Evolutionary conservation across 2,329 filamentous ascomycete species (phyloP).

Genomic region (Aspergillus viridinutans): DNA sequence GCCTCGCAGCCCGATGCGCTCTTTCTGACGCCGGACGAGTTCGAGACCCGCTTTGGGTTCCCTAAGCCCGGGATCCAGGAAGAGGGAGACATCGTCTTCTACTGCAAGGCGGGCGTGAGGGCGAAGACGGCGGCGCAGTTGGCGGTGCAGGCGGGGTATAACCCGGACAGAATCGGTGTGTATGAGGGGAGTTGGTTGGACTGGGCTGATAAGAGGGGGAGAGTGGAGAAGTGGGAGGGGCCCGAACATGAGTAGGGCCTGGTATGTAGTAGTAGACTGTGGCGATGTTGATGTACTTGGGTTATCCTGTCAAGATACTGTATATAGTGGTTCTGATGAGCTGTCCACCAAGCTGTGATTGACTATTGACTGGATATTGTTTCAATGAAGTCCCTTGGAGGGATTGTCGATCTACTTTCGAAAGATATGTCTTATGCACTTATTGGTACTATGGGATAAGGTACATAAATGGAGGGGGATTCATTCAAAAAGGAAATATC

Average conservation of each 20-base stretch:
- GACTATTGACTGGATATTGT: background rate
- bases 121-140: slow-evolving; percentile 71
- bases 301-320: background rate
- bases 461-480: background rate
- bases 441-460: no score
- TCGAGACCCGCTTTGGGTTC: slow-evolving; percentile 77
- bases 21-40: slow-evolving; percentile 71
- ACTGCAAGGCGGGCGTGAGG: slow-evolving; percentile 88
- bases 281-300: background rate
- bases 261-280: background rate
- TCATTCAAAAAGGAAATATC: slow-evolving; percentile 9
- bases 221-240: slow-evolving; percentile 48
- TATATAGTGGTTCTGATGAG: background rate
- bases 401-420: no score
- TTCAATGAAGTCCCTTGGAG: background rate
- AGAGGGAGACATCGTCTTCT: slow-evolving; percentile 63
- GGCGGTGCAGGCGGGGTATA: slow-evolving; percentile 73
- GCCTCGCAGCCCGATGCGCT: slow-evolving; percentile 72
- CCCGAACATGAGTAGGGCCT: slow-evolving; percentile 13
- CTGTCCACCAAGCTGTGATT: background rate
- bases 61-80: slow-evolving; percentile 59
- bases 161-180: slow-evolving; percentile 54
- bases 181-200: slow-evolving; percentile 60
- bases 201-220: slow-evolving; percentile 71
- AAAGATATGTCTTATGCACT: background rate